These are phyloP conservation scores for Leptodermis oblonga DNA, from an alignment of 257 asterid species.

Conservation along the genomic window DNA sequence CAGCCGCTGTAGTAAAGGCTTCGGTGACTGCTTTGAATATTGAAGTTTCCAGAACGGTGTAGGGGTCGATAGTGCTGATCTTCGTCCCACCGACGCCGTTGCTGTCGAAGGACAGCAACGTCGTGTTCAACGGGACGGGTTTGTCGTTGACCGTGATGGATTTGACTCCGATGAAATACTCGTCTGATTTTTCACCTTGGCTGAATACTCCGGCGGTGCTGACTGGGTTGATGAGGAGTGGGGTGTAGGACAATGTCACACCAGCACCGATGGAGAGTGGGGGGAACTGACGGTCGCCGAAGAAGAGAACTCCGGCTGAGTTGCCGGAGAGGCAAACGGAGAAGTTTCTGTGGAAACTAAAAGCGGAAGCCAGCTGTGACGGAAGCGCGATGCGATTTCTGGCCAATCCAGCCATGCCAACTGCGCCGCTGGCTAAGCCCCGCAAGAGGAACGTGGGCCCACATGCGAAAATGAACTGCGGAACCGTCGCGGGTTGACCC, in stretches of 20 bases:
- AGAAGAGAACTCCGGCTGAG: background rate
- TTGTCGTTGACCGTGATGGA: conserved; percentile 5
- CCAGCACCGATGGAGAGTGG: background rate
- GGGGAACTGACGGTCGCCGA: background rate
- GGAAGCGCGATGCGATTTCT: background rate
- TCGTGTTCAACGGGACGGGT: conserved; percentile 13
- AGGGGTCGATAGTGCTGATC: conserved; percentile 31
- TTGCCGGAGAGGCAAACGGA: background rate
- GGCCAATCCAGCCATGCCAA: background rate
- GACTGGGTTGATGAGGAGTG: conserved; percentile 6
- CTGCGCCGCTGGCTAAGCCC: background rate
- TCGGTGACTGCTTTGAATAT: conserved; percentile 31
- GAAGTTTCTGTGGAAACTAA: conserved; percentile 4
- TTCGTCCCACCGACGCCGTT: conserved; percentile 22
- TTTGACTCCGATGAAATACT: conserved; percentile 24
- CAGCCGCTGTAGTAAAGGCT: conserved; percentile 29
- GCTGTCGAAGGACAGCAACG: conserved; percentile 10
- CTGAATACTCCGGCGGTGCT: background rate
- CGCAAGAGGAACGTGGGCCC: background rate
- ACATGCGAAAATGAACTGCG: conserved; percentile 2
- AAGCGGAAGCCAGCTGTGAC: background rate
- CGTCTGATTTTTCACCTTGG: conserved; percentile 2
- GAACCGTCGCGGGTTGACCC: background rate
- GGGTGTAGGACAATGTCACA: background rate
- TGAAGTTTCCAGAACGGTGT: conserved; percentile 49